Evolutionary conservation across 2,329 filamentous ascomycete genomes (phyloP), one percentile per base, ranked within the genome.

Genomic region (Trichoderma simmonsii): DNA sequence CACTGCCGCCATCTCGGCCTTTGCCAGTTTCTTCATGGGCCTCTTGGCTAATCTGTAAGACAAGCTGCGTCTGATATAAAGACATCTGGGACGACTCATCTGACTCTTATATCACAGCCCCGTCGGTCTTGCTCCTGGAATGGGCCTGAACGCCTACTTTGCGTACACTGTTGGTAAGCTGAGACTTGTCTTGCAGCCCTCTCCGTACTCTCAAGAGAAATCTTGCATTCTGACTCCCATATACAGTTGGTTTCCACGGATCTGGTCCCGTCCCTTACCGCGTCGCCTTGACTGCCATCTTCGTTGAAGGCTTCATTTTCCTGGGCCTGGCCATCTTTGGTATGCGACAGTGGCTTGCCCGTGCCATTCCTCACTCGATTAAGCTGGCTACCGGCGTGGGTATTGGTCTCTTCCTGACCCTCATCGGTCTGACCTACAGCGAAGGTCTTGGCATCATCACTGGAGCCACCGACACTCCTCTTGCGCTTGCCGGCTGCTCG

Each of bases 281-380:
- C 68, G 86, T 95, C 56, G 94, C 94, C 39, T 83, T 97, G 48
- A 96, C 93, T 4, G 93, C 94, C 69, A 94, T 96, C 75, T 97
- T 97, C 79, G 91, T 96, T 15, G 94, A 97, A 81, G 94, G 94
- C 48, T 93, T 92, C 80, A 90, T 97, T 73, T 97, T 97, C 82
- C 89, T 97, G 65, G 92, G 84, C 2, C 86, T 97, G 54, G 94
- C 94, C 1, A 80, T 97, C 43, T 85, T 95, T 67, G 94, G 94
- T 48, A 87, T 97, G 83, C 91, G 94, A 15, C 94, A 97, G 80
- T 97, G 93, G 93, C 88, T 97, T 30, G 94, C 94, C 21, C 90
- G 93, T 75, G 91, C 92, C 57, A 94, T 97, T 74, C 94, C 94
- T 1, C 87, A 89, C 54, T 94, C 91, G 70, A 95, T 97, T 83